Evolutionary conservation across 768 basidiomycete genomes (phyloP).

Genomic region (Tephrocybe sp.): DNA sequence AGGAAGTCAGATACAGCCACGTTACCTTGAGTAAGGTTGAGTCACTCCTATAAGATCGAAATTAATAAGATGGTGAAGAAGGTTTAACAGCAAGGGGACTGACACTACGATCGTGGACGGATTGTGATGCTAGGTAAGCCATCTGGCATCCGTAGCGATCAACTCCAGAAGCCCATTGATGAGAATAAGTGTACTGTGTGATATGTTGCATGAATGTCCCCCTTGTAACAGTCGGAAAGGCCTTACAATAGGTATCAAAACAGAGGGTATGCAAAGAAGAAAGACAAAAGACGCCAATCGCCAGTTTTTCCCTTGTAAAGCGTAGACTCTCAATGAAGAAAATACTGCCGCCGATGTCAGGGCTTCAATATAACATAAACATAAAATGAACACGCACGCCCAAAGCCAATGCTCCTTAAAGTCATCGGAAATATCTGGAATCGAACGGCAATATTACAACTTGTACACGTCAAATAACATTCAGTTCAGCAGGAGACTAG

Average conservation of each 20-base stretch:
- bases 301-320: slow-evolving; percentile 25
- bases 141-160: slow-evolving; percentile 12
- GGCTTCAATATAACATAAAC: background rate
- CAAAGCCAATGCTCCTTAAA: slow-evolving; percentile 25
- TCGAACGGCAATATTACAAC: slow-evolving; percentile 29
- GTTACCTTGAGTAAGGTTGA: too few relatives aligned
- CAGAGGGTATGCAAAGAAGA: slow-evolving; percentile 26
- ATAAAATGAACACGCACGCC: slow-evolving; percentile 4
- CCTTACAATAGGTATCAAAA: slow-evolving; percentile 25
- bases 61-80: background rate
- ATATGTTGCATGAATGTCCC: background rate
- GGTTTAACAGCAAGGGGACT: background rate
- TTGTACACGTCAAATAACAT: slow-evolving; percentile 3
- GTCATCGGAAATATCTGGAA: slow-evolving; percentile 32
- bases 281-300: slow-evolving; percentile 24
- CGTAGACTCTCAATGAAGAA: slow-evolving; percentile 29
- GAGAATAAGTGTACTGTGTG: slow-evolving; percentile 7
- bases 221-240: background rate
- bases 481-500: too few relatives aligned
- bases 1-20: background rate
- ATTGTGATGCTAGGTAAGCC: slow-evolving; percentile 7
- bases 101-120: slow-evolving; percentile 10
- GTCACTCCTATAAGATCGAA: slow-evolving; percentile 1
- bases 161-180: slow-evolving; percentile 11
- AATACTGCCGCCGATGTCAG: slow-evolving; percentile 20